Conservation (phyloP, 345 rosid species). For the Ceriops decandra region DNA sequence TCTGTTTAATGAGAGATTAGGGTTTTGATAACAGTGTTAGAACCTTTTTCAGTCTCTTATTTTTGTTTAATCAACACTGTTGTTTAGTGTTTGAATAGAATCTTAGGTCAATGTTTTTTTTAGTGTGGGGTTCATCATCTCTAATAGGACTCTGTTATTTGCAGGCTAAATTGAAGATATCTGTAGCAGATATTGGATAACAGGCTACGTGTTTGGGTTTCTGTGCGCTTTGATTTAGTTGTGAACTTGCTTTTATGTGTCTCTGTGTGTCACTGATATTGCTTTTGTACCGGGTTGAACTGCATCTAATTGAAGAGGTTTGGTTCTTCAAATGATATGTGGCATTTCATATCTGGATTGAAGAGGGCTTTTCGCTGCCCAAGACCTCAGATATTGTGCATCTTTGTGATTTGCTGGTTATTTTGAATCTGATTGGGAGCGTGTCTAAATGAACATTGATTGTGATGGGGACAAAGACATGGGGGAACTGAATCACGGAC, state of each 20-base stretch:
- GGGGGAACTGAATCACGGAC: slow-evolving; percentile 29
- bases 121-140: background rate
- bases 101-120: background rate
- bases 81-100: background rate
- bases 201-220: background rate
- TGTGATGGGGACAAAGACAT: slow-evolving; percentile 33
- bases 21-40: background rate
- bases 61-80: background rate
- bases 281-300: slow-evolving; percentile 23
- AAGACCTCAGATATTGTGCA: slow-evolving; percentile 9
- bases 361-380: slow-evolving; percentile 22
- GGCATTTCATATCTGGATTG: slow-evolving; percentile 28
- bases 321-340: slow-evolving; percentile 26
- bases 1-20: background rate
- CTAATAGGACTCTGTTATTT: slow-evolving; percentile 7
- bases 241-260: slow-evolving; percentile 10
- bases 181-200: too few relatives aligned
- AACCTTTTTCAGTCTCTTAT: background rate
- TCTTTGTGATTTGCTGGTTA: slow-evolving; percentile 16
- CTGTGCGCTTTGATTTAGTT: slow-evolving; percentile 7
- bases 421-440: slow-evolving; percentile 36
- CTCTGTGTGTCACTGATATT: slow-evolving; percentile 9
- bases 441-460: slow-evolving; percentile 51
- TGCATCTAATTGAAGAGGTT: slow-evolving; percentile 22
- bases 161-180: too few relatives aligned